Evolutionary conservation across 495 filamentous ascomycete genomes (phyloP).

Genomic region (Eremomyces bilateralis): DNA sequence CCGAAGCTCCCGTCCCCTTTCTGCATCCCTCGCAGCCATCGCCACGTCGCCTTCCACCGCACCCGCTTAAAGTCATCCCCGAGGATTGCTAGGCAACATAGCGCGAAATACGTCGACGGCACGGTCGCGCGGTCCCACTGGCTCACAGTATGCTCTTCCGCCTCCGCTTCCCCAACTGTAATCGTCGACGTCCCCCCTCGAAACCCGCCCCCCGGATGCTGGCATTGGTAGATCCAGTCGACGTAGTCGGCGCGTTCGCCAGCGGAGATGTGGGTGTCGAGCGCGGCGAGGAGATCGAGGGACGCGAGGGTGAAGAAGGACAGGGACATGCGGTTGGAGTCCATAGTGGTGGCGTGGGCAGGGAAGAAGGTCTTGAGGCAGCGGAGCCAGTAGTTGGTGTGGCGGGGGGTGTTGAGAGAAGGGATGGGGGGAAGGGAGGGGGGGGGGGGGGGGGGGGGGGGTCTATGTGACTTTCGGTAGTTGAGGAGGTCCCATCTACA

Average conservation of each 20-base stretch:
- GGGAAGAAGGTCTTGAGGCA: constrained; percentile 71
- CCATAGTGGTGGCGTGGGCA: constrained; percentile 57
- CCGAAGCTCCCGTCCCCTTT: constrained; percentile 78
- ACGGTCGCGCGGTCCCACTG: constrained; percentile 64
- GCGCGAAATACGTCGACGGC: constrained; percentile 71
- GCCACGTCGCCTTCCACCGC: constrained; percentile 40
- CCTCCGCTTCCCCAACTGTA: constrained; percentile 22
- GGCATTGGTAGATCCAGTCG: constrained; percentile 55
- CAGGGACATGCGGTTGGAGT: constrained; percentile 73
- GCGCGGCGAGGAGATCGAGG: constrained; percentile 51
- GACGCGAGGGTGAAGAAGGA: constrained; percentile 73
- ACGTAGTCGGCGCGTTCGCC: constrained; percentile 38
- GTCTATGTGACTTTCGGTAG: background rate
- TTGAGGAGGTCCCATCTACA: too few species aligned
- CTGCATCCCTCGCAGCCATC: constrained; percentile 60
- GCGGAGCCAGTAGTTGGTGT: constrained; percentile 83
- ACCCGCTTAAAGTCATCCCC: constrained; percentile 52
- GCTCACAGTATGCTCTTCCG: constrained; percentile 28
- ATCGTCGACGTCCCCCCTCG: constrained; percentile 53
- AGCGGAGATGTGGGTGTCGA: constrained; percentile 30
- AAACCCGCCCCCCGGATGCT: constrained; percentile 58
- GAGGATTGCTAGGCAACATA: constrained; percentile 50
- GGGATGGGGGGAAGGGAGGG: constrained; percentile 4
- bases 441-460: background rate
- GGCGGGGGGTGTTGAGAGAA: constrained; percentile 35